A percentile compares a stretch with the other conserved stretches of the same genome.
Conservation (phyloP, 2,329 filamentous ascomycete genomes). For the Cercospora nicotianae region DNA sequence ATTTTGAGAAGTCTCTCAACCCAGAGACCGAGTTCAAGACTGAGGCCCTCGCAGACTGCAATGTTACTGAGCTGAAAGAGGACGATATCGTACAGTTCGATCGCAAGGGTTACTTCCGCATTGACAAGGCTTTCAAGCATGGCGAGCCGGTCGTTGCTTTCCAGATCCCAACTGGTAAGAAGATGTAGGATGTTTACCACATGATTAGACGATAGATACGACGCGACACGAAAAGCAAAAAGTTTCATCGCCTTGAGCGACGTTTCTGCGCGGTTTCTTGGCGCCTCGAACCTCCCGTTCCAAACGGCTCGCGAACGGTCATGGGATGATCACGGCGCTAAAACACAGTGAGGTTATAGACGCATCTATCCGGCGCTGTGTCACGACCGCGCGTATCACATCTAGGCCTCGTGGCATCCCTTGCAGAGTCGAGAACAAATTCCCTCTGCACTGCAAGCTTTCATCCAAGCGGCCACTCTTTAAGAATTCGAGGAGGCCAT, state of each 20-base stretch:
- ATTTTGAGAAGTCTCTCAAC: constrained; percentile 80
- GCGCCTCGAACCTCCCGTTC: not conserved
- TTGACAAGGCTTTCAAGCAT: constrained; percentile 65
- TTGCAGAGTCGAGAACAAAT: not conserved
- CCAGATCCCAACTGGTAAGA: constrained; percentile 68
- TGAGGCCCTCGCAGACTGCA: constrained; percentile 76
- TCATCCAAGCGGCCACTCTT: not conserved
- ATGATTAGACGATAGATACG: not conserved
- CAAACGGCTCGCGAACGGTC: not conserved
- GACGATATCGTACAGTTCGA: constrained; percentile 95
- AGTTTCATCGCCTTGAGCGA: not conserved
- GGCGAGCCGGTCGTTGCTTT: constrained; percentile 65
- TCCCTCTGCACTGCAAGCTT: not conserved
- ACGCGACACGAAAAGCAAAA: not conserved
- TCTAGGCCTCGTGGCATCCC: constrained; percentile 1
- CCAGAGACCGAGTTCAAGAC: constrained; percentile 72
- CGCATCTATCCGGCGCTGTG: not conserved
- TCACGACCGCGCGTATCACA: not conserved
- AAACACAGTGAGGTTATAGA: not conserved
- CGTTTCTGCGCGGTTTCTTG: not conserved
- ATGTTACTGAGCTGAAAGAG: constrained; percentile 73
- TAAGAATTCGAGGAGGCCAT: not conserved
- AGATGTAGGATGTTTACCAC: constrained; percentile 25
- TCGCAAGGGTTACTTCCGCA: constrained; percentile 85
- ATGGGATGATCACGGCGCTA: not conserved